A percentile compares a stretch with the other conserved stretches of the same genome.
Conservation (phyloP, 371 early-diverging fungal species). For the Rhizopus stolonifer region DNA sequence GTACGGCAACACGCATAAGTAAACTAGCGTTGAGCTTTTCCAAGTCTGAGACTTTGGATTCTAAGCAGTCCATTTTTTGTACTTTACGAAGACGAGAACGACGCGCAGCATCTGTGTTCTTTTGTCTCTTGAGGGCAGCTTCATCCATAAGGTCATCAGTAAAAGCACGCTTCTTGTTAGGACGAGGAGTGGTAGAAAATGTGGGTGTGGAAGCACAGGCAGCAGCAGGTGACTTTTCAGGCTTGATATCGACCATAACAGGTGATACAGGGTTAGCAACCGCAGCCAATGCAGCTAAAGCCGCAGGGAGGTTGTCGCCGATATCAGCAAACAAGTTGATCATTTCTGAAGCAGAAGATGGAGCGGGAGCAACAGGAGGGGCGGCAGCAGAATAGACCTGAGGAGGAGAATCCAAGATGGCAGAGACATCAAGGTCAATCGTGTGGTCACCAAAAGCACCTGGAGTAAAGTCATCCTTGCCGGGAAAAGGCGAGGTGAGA, state of each 20-base stretch:
- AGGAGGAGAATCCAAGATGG: slow-evolving; percentile 26
- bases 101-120: slow-evolving; percentile 92
- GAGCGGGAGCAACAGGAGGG: background rate
- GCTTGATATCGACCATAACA: background rate
- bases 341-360: slow-evolving; percentile 6
- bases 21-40: slow-evolving; percentile 70
- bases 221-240: slow-evolving; percentile 17
- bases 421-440: slow-evolving; percentile 28
- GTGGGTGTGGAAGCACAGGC: slow-evolving; percentile 24
- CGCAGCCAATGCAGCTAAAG: slow-evolving; percentile 28
- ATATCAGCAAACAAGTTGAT: slow-evolving; percentile 25
- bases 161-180: slow-evolving; percentile 19
- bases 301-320: slow-evolving; percentile 28
- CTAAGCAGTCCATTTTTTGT: slow-evolving; percentile 75
- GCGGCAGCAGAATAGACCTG: slow-evolving; percentile 8
- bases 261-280: slow-evolving; percentile 20
- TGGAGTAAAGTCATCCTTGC: slow-evolving; percentile 13
- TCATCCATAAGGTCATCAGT: slow-evolving; percentile 30
- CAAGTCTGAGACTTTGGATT: slow-evolving; percentile 69
- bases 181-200: slow-evolving; percentile 21
- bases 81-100: slow-evolving; percentile 87
- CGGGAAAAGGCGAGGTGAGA: slow-evolving; percentile 25
- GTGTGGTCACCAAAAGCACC: background rate
- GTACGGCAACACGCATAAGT: slow-evolving; percentile 64
- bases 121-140: slow-evolving; percentile 56